Base-by-base conservation (phyloP, 192 early-diverging fungal species). In the Linnemannia zychae region DNA sequence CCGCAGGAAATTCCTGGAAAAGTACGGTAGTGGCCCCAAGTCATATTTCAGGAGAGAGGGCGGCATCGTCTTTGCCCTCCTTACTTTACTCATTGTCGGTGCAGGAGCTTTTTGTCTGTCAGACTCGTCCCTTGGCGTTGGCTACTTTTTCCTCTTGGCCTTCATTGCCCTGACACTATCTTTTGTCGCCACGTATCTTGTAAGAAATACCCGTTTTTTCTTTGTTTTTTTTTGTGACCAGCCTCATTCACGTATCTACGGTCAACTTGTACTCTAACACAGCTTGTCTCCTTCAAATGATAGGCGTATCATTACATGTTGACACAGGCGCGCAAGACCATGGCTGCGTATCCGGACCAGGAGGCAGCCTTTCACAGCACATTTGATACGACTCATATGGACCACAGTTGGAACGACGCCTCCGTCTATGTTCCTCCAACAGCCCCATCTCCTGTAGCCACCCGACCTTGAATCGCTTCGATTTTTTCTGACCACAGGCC, bases 281-380 rank as follows among this genome's bases (percentile, higher is more conserved):
- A n/a, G 18, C n/a, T n/a, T 4, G 17, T 44, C 9, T 44, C 40
- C 9, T 44, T 44, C 31, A 7, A 63, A 12, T 20, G 33, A 40
- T 66, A 74, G 78, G 46, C 71, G 3, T 80, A 73, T 20, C 78
- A 80, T 37, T 80, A 80, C 50, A 66, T 74, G 49, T 2, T 80
- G 36, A 80, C 78, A 1, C 71, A 74, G 66, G 78, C 78, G 0
- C 78, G 65, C 24, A 80, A 74, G 36, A 80, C 78, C 0, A 70
- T 80, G 71, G 78, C 60, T 4, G 16, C 44, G 1, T 66, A 60
- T 38, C 48, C 65, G 11, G 72, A 80, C 24, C 34, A 38, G 7
- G 78, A 80, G 24, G 2, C 36, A 20, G 71, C 36, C 9, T 74
- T 74, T 28, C 28, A 73, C 34, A 46, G 40, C n/a, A 7, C 72